Percentiles rank a stretch among this genome's conserved stretches.
phyloP scores from a whole-genome alignment of 768 basidiomycete species.

The Leucocoprinus sp. region DNA sequence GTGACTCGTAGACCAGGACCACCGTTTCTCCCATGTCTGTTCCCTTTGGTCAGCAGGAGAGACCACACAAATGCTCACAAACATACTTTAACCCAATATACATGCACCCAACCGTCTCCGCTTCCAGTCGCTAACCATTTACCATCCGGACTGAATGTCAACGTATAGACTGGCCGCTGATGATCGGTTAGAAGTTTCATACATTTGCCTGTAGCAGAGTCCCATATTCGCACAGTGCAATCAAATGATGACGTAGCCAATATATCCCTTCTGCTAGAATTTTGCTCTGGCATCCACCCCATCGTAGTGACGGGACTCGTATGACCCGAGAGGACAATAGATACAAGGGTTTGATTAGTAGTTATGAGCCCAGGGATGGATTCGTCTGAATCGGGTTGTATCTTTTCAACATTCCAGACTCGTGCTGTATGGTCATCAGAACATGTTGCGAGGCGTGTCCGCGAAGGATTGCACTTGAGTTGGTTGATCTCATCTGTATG shows the following conservation, averaged over 20 bases:
- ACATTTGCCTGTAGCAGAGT: conserved; percentile 70
- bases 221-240: conserved; percentile 74
- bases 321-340: conserved; percentile 59
- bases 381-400: conserved; percentile 26
- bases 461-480: conserved; percentile 58
- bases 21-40: conserved; percentile 40
- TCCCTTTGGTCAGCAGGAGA: conserved; percentile 1
- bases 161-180: conserved; percentile 59
- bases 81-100: conserved; percentile 63
- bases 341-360: conserved; percentile 30
- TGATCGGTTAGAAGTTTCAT: conserved; percentile 66
- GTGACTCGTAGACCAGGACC: conserved; percentile 55
- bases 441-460: conserved; percentile 67
- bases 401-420: conserved; percentile 60
- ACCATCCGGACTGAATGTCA: conserved; percentile 72
- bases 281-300: conserved; percentile 56
- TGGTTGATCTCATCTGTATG: conserved; percentile 75
- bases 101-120: conserved; percentile 67
- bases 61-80: conserved; percentile 10
- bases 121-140: conserved; percentile 67
- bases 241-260: conserved; percentile 80
- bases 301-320: conserved; percentile 55
- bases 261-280: conserved; percentile 45
- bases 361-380: conserved; percentile 33
- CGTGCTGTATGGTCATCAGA: conserved; percentile 76